A percentile compares a stretch with the other conserved stretches of the same genome.
These are phyloP conservation scores for Podaxis sp. DNA, from an alignment of 768 basidiomycete species.

Conservation along the genomic window DNA sequence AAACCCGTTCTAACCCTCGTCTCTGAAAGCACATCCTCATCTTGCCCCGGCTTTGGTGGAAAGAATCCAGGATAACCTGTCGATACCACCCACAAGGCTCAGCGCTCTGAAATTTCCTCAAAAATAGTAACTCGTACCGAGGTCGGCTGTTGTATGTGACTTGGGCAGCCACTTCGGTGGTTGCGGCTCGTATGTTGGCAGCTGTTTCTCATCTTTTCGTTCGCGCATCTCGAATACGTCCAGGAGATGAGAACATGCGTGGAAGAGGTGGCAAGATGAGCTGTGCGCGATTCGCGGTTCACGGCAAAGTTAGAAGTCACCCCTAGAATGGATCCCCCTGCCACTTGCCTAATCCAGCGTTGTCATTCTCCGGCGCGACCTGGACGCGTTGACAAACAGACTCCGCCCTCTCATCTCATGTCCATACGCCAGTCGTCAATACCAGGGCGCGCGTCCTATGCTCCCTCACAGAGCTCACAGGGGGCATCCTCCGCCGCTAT, in stretches of 20 bases:
- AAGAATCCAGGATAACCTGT: slow-evolving; percentile 76
- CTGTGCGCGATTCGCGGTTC: slow-evolving; percentile 12
- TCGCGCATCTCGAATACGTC: slow-evolving; percentile 31
- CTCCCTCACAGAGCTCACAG: slow-evolving; percentile 35
- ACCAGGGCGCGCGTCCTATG: slow-evolving; percentile 50
- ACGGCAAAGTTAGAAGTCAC: background rate
- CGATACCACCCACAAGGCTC: slow-evolving; percentile 2
- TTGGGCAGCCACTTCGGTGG: slow-evolving; percentile 77
- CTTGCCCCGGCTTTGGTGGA: slow-evolving; percentile 72
- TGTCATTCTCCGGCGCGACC: slow-evolving; percentile 9
- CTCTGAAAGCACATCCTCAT: slow-evolving; percentile 72
- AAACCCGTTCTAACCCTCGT: slow-evolving; percentile 68
- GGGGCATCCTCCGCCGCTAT: slow-evolving; percentile 46
- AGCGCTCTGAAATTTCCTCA: background rate
- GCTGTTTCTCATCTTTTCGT: slow-evolving; percentile 33
- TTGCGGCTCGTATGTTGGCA: slow-evolving; percentile 60
- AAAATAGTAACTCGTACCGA: slow-evolving; percentile 45
- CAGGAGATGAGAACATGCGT: slow-evolving; percentile 14
- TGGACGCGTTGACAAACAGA: slow-evolving; percentile 12
- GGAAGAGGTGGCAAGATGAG: slow-evolving; percentile 2
- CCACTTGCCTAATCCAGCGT: background rate
- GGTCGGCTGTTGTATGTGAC: slow-evolving; percentile 63
- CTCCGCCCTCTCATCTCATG: slow-evolving; percentile 1
- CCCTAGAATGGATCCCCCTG: background rate
- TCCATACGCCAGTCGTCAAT: slow-evolving; percentile 59